phyloP scores from a whole-genome alignment of 768 basidiomycete genomes.

The Boletales sp. region DNA sequence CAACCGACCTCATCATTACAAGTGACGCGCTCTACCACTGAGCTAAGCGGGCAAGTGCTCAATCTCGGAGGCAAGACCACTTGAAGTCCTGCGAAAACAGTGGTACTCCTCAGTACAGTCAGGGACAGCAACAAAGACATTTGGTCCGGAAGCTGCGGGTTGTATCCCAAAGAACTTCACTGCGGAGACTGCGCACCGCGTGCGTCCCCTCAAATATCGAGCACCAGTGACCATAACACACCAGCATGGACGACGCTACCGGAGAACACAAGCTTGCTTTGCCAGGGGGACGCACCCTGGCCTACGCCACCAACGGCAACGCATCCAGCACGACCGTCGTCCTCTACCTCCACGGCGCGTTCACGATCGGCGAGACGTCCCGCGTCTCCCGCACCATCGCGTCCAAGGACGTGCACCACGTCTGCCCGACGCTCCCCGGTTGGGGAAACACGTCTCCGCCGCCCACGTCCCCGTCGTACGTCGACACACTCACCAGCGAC shows the following conservation, averaged over 20 bases:
- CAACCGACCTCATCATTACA: conserved; percentile 45
- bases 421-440: conserved; percentile 54
- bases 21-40: conserved; percentile 46
- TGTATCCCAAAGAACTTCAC: too few species aligned
- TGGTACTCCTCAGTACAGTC: too few species aligned
- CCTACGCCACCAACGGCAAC: conserved; percentile 53
- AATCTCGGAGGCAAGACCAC: fast-evolving
- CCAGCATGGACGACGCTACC: conserved; percentile 4
- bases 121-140: too few species aligned
- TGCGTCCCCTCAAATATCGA: neutral
- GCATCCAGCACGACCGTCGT: conserved; percentile 45
- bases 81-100: too few species aligned
- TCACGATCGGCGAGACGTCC: conserved; percentile 45
- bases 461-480: conserved; percentile 32
- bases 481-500: conserved; percentile 41
- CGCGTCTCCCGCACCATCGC: conserved; percentile 32
- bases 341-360: conserved; percentile 55
- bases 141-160: too few species aligned
- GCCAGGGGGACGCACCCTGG: conserved; percentile 43
- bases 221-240: neutral
- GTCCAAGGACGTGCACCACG: conserved; percentile 40
- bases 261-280: conserved; percentile 21
- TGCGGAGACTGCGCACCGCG: neutral
- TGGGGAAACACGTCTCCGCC: conserved; percentile 54
- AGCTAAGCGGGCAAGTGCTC: conserved; percentile 35